Percentiles rank a stretch among this genome's conserved stretches.
Conservation (phyloP, 1,139 yeast species). For the Wickerhamomyces sp. region DNA sequence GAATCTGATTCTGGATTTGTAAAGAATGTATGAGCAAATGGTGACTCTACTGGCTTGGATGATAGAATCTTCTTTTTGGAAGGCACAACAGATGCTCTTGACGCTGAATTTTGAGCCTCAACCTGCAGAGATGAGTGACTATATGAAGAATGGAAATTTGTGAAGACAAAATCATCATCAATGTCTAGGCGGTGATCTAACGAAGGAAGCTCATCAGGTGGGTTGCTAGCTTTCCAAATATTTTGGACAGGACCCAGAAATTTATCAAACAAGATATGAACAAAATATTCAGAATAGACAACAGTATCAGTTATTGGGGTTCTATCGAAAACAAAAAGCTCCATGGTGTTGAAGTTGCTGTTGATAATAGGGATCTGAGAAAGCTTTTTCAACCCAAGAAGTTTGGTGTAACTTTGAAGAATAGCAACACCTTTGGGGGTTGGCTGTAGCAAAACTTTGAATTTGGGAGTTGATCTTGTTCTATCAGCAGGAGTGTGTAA, state of each 20-base stretch:
- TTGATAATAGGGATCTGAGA: constrained; percentile 41
- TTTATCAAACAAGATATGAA: constrained; percentile 58
- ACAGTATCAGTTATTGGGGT: constrained; percentile 56
- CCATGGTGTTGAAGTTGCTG: constrained; percentile 66
- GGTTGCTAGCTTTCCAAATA: constrained; percentile 55
- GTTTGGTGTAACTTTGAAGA: constrained; percentile 53
- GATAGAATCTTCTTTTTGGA: not conserved
- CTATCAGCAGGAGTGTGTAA: constrained; percentile 76
- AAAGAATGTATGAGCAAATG: constrained; percentile 72
- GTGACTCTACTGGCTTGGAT: constrained; percentile 36
- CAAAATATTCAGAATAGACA: constrained; percentile 57
- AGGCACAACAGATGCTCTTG: not conserved
- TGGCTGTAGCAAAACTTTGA: constrained; percentile 56
- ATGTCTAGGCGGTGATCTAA: constrained; percentile 26
- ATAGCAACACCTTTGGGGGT: constrained; percentile 88
- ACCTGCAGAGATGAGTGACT: too few relatives aligned
- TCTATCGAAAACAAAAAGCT: constrained; percentile 64
- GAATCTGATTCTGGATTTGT: constrained; percentile 89
- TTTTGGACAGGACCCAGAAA: constrained; percentile 68
- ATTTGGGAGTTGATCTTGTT: constrained; percentile 46
- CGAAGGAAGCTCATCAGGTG: constrained; percentile 37
- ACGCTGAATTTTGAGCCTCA: too few relatives aligned
- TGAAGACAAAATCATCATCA: constrained; percentile 26
- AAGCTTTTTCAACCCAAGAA: constrained; percentile 45
- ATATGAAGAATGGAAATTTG: constrained; percentile 7